Evolutionary conservation across 2,329 filamentous ascomycete genomes (phyloP), one percentile per base, ranked within the genome.

Genomic region (Phaeomoniella chlamydospora): DNA sequence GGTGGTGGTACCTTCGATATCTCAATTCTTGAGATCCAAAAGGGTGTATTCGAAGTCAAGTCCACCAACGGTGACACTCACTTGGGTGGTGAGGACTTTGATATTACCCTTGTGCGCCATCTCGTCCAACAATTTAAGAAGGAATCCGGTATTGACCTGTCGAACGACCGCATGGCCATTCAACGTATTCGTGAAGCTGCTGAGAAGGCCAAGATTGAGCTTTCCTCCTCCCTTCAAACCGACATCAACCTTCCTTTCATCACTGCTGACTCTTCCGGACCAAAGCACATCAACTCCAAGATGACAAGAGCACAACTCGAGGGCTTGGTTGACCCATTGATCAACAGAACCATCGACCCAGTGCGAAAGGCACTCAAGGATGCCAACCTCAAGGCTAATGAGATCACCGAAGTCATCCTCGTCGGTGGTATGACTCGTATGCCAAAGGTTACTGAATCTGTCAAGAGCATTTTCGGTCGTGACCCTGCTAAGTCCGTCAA

Each of bases 401-500:
- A 94, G 43, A 92, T 96, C 58, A 84, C 94, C 66, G 88, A 96
- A 59, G 84, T 96, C 50, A 94, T 96, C 60, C 80, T 96, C 31
- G 88, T 96, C 38, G 88, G 88, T 77, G 88, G 88, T 67, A 94
- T 94, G 87, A 94, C 88, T 52, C 88, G 88, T 70, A 96, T 96
- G 87, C 88, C 88, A 60, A 94, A 94, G 80, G 88, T 96, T 48
- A 72, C 76, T 44, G 86, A 94, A 69, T 90, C 86, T 31, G 87
- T 94, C 61, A 94, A 94, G 80, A 77, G 69, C 69, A 87, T 94
- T 60, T 96, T 96, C 62, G 87, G 87, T 48, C 87, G 87, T 58
- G 88, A 94, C 39, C 86, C 88, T 45, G 84, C 87, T 64, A 96
- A 94, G 77, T 92, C 88, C 35, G 87, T 96, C 60, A 96, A 96